A percentile compares a stretch with the other conserved stretches of the same genome.
Conservation (phyloP, 1,284 basidiomycete species). For the Cutaneotrichosporon sp. region DNA sequence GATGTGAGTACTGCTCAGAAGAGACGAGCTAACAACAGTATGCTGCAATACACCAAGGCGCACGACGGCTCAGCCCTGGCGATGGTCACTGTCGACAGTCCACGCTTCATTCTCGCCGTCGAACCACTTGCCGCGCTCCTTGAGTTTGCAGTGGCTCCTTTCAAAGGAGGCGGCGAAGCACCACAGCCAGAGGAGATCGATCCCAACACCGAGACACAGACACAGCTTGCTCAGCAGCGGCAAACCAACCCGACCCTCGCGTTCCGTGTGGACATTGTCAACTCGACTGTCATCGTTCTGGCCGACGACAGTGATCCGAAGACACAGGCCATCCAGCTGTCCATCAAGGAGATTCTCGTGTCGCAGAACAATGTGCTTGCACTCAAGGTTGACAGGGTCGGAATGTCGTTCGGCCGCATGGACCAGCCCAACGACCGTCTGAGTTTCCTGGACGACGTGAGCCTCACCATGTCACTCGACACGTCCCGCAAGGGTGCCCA, state of each 20-base stretch:
- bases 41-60: conserved; percentile 81
- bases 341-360: conserved; percentile 77
- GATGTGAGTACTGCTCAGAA: conserved; percentile 52
- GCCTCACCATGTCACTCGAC: conserved; percentile 82
- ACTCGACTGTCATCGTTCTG: conserved; percentile 82
- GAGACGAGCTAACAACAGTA: conserved; percentile 44
- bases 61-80: conserved; percentile 60
- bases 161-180: conserved; percentile 38
- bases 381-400: conserved; percentile 72
- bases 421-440: conserved; percentile 68
- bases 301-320: conserved; percentile 75
- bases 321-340: conserved; percentile 81
- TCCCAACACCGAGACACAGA: conserved; percentile 12
- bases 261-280: conserved; percentile 84
- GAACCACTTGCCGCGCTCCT: conserved; percentile 86
- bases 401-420: conserved; percentile 93
- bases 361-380: conserved; percentile 88
- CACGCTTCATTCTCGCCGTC: conserved; percentile 86
- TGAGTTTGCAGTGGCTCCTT: conserved; percentile 73
- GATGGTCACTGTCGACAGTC: conserved; percentile 86
- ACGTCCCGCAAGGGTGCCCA: conserved; percentile 66
- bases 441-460: conserved; percentile 88
- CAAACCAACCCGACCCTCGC: conserved; percentile 39
- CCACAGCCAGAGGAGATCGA: conserved; percentile 25
- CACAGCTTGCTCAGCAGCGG: conserved; percentile 16